Base-by-base conservation (phyloP, 2,329 filamentous ascomycete genomes). In the Calonectria fujianensis region DNA sequence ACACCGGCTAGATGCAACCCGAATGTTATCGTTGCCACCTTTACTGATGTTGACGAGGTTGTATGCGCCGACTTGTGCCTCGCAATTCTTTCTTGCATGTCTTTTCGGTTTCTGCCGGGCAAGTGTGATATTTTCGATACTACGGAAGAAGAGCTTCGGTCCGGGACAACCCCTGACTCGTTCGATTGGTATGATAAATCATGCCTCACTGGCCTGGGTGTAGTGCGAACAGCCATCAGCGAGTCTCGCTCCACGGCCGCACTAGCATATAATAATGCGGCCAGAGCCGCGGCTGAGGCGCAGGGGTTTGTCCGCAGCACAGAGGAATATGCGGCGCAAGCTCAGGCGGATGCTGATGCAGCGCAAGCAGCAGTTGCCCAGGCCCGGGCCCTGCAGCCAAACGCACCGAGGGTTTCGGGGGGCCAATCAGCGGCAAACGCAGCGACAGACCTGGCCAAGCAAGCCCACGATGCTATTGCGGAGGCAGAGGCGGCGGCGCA, bases 21-120 rank as follows among this genome's bases (percentile, higher is more conserved):
- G n/a, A n/a, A 11, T 4, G n/a, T 48, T 0, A 4, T n/a, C 8
- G 1, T 4, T 0, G 9, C 7, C 20, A n/a, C 24, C 24, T 24
- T n/a, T 48, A 5, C 41, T 11, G 20, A n/a, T 10, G 24, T 24
- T 24, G 24, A 24, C 24, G 1, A 24, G 24, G 24, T 24, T 24
- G 24, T 24, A 24, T 24, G 24, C 24, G 24, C 24, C 24, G 24
- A 24, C 24, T 24, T 24, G 24, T 24, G 24, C 24, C 24, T 24
- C 1, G 24, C 24, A 24, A 24, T 24, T 24, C 24, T 24, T 24
- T 24, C 24, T 24, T 24, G 24, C 24, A 24, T 7, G 3, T 48
- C 41, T 10, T 48, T 48, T n/a, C 18, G 41, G 2, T n/a, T n/a
- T n/a, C 11, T 48, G 3, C n/a, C 41, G 20, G 41, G 41, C 8